Evolutionary conservation across 2,329 filamentous ascomycete species (phyloP).

Genomic region (Neonectria coccinea): DNA sequence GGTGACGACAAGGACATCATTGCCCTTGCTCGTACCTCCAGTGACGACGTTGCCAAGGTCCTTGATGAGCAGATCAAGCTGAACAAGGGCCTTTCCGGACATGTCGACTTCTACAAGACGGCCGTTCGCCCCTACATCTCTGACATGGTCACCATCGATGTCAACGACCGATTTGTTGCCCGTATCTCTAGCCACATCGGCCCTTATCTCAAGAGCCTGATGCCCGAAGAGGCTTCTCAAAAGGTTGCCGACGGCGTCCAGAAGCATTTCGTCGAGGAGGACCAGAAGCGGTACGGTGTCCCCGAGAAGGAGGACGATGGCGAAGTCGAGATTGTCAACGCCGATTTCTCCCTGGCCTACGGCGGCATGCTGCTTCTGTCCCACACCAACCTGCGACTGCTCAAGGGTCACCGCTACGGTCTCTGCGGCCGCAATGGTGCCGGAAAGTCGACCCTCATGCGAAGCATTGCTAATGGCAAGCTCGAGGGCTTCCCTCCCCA

Average conservation of each 20-base stretch:
- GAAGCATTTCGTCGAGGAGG: conserved; percentile 82
- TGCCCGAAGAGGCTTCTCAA: conserved; percentile 70
- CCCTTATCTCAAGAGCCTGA: conserved; percentile 80
- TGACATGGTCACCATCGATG: conserved; percentile 87
- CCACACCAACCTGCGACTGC: conserved; percentile 91
- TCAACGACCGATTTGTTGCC: conserved; percentile 82
- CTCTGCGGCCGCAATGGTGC: conserved; percentile 97
- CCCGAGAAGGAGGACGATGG: conserved; percentile 90
- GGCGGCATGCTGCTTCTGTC: conserved; percentile 97
- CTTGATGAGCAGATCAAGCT: conserved; percentile 82
- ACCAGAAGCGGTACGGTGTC: conserved; percentile 86
- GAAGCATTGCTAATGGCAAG: conserved; percentile 94
- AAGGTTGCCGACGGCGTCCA: conserved; percentile 80
- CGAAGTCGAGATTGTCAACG: conserved; percentile 96
- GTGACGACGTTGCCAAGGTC: conserved; percentile 79
- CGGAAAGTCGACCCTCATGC: conserved; percentile 99
- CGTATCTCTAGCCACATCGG: conserved; percentile 77
- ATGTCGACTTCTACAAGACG: conserved; percentile 70
- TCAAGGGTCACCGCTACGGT: conserved; percentile 97
- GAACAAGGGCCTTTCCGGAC: conserved; percentile 70
- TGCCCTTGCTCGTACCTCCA: conserved; percentile 75
- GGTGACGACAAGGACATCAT: conserved; percentile 74
- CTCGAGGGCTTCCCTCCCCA: conserved; percentile 95
- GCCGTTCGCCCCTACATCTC: conserved; percentile 79
- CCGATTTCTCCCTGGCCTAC: conserved; percentile 96